Conservation (phyloP, 345 rosid species). For the Populus euphratica region DNA sequence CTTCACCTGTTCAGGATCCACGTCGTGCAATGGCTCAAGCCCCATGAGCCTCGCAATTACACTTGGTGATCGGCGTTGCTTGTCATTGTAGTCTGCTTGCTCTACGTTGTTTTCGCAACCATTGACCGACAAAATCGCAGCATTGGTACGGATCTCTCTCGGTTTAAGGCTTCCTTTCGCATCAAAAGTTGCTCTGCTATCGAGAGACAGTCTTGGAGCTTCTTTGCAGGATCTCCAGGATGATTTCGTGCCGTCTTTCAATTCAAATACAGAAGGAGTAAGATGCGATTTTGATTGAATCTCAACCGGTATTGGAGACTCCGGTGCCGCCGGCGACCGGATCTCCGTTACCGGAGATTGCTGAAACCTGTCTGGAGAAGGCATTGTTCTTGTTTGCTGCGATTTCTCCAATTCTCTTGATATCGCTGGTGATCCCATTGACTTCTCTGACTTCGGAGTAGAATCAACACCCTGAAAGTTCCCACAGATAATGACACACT, state of each 20-base stretch:
- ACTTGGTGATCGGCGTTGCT: conserved; percentile 67
- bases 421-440: conserved; percentile 27
- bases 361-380: conserved; percentile 45
- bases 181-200: conserved; percentile 83
- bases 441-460: conserved; percentile 26
- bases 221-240: conserved; percentile 87
- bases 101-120: conserved; percentile 25
- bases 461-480: conserved; percentile 37
- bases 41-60: conserved; percentile 96
- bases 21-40: conserved; percentile 59
- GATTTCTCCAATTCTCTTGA: conserved; percentile 35
- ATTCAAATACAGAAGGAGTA: conserved; percentile 53
- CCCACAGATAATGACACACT: background rate
- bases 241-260: conserved; percentile 50
- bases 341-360: conserved; percentile 38
- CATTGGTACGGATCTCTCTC: conserved; percentile 63
- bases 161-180: conserved; percentile 84
- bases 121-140: conserved; percentile 32
- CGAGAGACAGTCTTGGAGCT: conserved; percentile 95
- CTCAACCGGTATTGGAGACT: conserved; percentile 19
- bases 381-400: conserved; percentile 30
- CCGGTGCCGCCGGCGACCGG: conserved; percentile 39
- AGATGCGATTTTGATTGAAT: conserved; percentile 34
- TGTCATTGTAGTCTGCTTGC: conserved; percentile 30
- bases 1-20: conserved; percentile 44